Evolutionary conservation across 768 basidiomycete genomes (phyloP).

Genomic region (Leccinum obscurum): DNA sequence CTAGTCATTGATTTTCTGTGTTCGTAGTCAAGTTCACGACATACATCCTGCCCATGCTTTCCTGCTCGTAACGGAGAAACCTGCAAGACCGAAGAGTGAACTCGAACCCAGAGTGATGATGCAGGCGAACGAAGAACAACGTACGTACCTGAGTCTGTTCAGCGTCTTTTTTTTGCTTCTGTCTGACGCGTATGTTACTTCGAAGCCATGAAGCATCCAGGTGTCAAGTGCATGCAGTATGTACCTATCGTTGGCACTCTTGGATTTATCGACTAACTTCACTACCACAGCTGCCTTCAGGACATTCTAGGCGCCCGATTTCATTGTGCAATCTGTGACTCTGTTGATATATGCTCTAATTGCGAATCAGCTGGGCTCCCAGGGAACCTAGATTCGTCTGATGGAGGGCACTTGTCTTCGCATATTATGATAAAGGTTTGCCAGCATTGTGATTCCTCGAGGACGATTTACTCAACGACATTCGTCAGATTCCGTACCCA

Average conservation of each 20-base stretch:
- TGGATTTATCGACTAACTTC: not conserved
- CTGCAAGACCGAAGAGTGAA: conserved; percentile 40
- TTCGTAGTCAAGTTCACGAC: conserved; percentile 79
- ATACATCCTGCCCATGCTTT: conserved; percentile 90
- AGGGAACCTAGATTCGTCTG: conserved; percentile 74
- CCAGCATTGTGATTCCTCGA: not conserved
- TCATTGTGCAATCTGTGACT: conserved; percentile 87
- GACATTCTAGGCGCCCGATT: conserved; percentile 92
- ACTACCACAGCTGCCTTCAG: conserved; percentile 66
- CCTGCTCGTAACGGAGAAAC: conserved; percentile 72
- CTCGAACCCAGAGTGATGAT: conserved; percentile 34
- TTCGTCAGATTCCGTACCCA: conserved; percentile 77
- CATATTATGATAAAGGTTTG: conserved; percentile 93
- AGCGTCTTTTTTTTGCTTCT: not conserved
- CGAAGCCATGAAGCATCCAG: conserved; percentile 73
- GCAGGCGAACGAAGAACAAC: conserved; percentile 55
- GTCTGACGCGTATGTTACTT: conserved; percentile 4
- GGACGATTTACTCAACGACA: not conserved
- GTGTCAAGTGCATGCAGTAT: conserved; percentile 85
- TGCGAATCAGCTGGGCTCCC: conserved; percentile 87
- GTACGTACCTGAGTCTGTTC: conserved; percentile 39
- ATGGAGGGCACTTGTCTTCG: conserved; percentile 77
- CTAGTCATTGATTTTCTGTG: not conserved
- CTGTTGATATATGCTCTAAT: conserved; percentile 82
- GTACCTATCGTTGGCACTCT: conserved; percentile 29